Conservation (phyloP, 129 eudicot genomes). For the Sambucus nigra region DNA sequence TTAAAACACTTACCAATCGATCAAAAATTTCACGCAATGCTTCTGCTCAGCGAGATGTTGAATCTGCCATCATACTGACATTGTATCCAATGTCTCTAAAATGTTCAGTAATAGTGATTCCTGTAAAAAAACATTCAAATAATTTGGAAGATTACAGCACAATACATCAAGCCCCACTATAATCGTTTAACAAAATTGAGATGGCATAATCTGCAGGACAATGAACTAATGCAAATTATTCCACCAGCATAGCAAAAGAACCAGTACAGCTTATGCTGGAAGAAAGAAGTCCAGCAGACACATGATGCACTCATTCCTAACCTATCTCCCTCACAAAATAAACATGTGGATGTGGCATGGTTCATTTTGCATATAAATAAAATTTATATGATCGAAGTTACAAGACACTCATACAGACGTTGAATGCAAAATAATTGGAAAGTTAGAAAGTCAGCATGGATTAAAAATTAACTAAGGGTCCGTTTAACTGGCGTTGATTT, state of each 20-base stretch:
- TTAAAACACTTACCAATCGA: slow-evolving; percentile 52
- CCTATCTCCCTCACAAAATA: no score
- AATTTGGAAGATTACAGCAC: slow-evolving; percentile 3
- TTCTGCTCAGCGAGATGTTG: slow-evolving; percentile 99
- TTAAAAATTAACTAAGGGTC: no score
- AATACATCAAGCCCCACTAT: not conserved
- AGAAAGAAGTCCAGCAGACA: not conserved
- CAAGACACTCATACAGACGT: no score
- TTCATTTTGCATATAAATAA: no score
- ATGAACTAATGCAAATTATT: not conserved
- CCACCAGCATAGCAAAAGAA: not conserved
- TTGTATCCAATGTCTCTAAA: slow-evolving; percentile 99
- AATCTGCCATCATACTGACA: slow-evolving; percentile 99
- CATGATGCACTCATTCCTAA: not conserved
- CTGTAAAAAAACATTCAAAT: slow-evolving; percentile 32
- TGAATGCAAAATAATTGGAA: no score
- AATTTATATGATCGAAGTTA: no score
- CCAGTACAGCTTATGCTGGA: not conserved
- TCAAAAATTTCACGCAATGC: slow-evolving; percentile 99
- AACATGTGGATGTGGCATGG: no score
- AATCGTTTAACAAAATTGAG: not conserved
- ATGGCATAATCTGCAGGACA: no score
- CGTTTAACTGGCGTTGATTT: no score
- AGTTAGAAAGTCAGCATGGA: no score
- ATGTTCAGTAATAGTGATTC: slow-evolving; percentile 95